phyloP scores from a whole-genome alignment of 306 rosid species.

The Psophocarpus tetragonolobus region DNA sequence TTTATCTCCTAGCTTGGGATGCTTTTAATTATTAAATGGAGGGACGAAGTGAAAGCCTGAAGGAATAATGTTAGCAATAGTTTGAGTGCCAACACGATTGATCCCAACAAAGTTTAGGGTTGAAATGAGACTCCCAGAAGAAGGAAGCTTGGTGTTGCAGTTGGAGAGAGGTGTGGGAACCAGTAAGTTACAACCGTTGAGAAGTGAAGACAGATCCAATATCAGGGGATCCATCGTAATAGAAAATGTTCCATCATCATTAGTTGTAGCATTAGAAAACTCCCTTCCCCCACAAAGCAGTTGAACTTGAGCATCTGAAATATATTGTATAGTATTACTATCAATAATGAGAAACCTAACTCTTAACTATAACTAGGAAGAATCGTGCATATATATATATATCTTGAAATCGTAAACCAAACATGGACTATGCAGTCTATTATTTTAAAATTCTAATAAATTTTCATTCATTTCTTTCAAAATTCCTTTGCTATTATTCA shows the following conservation, averaged over 20 bases:
- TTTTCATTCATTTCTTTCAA: too few species aligned
- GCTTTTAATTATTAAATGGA: background rate
- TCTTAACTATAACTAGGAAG: background rate
- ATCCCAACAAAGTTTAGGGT: slow-evolving; percentile 26
- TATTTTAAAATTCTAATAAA: too few species aligned
- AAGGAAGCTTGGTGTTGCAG: slow-evolving; percentile 38
- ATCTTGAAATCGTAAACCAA: too few species aligned
- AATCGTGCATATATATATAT: too few species aligned
- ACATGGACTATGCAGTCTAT: too few species aligned
- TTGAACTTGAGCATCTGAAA: slow-evolving; percentile 46
- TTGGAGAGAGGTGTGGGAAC: slow-evolving; percentile 41
- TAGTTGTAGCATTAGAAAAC: slow-evolving; percentile 14
- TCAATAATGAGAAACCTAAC: background rate
- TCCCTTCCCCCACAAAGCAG: slow-evolving; percentile 37
- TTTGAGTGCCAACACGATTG: slow-evolving; percentile 10
- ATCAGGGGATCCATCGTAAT: slow-evolving; percentile 29
- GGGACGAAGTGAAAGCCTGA: slow-evolving; percentile 40
- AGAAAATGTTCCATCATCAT: slow-evolving; percentile 33
- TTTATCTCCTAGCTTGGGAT: background rate
- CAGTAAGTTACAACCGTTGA: slow-evolving; percentile 31
- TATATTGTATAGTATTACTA: background rate
- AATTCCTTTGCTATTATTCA: too few species aligned
- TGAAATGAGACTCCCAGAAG: slow-evolving; percentile 34
- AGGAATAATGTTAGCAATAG: slow-evolving; percentile 32
- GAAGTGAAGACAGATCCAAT: slow-evolving; percentile 30